A percentile compares a stretch with the other conserved stretches of the same genome.
Evolutionary conservation across 2,329 filamentous ascomycete genomes (phyloP).

Genomic region (Nemania sp.): DNA sequence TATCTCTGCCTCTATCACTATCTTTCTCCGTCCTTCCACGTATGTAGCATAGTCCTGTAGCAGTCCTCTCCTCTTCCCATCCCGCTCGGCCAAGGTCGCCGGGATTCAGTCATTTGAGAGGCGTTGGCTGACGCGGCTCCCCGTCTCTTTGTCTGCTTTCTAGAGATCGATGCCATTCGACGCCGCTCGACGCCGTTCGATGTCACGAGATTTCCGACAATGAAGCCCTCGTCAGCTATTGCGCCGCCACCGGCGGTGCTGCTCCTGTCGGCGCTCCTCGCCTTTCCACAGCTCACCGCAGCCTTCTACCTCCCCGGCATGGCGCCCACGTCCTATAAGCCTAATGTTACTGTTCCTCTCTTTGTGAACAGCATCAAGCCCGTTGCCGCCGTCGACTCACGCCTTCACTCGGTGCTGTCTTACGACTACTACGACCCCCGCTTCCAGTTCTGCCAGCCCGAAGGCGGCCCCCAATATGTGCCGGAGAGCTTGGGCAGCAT

Average conservation of each 20-base stretch:
- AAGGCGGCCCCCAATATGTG: slow-evolving; percentile 75
- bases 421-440: slow-evolving; percentile 93
- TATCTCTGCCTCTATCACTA: too few species aligned
- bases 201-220: slow-evolving; percentile 35
- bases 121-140: too few species aligned
- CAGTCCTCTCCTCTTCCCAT: too few species aligned
- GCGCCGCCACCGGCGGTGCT: slow-evolving; percentile 47
- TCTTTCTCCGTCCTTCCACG: too few species aligned
- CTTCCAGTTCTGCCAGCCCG: slow-evolving; percentile 86
- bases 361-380: slow-evolving; percentile 93
- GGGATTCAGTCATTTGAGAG: too few species aligned
- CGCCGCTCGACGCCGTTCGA: neutral
- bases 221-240: slow-evolving; percentile 52
- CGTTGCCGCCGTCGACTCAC: slow-evolving; percentile 76
- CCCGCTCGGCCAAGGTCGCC: too few species aligned
- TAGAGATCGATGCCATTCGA: too few species aligned
- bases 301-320: slow-evolving; percentile 97
- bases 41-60: too few species aligned
- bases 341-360: slow-evolving; percentile 78
- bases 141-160: too few species aligned
- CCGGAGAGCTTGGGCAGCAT: slow-evolving; percentile 94
- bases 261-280: slow-evolving; percentile 54
- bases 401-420: slow-evolving; percentile 88
- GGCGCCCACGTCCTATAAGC: slow-evolving; percentile 88
- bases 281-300: slow-evolving; percentile 58